Conservation (phyloP, 331 rosid genomes). For the Quercus lobata region DNA sequence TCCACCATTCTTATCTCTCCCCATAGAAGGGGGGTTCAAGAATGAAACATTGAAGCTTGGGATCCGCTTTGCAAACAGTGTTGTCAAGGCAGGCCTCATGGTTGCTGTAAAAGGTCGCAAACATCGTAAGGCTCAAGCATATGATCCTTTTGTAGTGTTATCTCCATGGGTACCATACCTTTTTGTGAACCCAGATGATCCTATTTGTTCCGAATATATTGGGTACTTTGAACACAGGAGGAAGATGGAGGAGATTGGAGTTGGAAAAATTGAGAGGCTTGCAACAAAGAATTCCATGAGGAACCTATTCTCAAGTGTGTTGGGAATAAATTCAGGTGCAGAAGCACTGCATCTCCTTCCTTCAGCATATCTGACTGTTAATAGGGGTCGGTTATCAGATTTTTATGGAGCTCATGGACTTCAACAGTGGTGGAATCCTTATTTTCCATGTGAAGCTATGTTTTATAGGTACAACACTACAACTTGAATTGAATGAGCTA, state of each 20-base stretch:
- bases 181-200: constrained; percentile 28
- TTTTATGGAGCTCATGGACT: constrained; percentile 9
- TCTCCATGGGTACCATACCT: constrained; percentile 24
- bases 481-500: too few species aligned
- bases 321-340: too few species aligned
- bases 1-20: too few species aligned
- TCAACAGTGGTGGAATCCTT: constrained; percentile 29
- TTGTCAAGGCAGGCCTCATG: constrained; percentile 11
- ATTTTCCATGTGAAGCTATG: background rate
- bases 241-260: constrained; percentile 25
- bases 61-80: too few species aligned
- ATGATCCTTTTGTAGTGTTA: constrained; percentile 1
- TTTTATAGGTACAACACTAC: background rate
- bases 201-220: constrained; percentile 19
- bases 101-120: background rate
- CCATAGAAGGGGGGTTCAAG: background rate
- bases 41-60: too few species aligned
- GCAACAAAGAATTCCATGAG: too few species aligned
- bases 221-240: constrained; percentile 27
- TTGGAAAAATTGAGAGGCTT: background rate
- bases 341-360: too few species aligned
- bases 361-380: too few species aligned
- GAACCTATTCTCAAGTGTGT: too few species aligned
- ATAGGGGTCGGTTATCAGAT: too few species aligned
- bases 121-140: too few species aligned